Evolutionary conservation across 1,284 basidiomycete genomes (phyloP).

Genomic region (Pseudozyma pruni): DNA sequence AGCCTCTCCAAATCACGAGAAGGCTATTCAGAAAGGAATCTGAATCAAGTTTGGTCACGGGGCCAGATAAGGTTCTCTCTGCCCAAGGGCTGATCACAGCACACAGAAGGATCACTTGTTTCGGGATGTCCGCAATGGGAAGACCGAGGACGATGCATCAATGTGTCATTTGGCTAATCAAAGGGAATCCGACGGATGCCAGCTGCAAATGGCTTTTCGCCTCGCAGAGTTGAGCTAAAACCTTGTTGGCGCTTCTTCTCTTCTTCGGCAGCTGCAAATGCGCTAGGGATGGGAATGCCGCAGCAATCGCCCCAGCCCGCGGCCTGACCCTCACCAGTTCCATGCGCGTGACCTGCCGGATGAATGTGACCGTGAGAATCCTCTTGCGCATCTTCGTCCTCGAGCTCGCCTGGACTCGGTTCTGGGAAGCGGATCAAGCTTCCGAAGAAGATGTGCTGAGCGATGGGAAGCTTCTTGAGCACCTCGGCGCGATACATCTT

Average conservation of each 20-base stretch:
- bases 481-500: constrained; percentile 99
- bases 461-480: constrained; percentile 91
- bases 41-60: too few relatives aligned
- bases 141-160: neutral
- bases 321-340: constrained; percentile 70
- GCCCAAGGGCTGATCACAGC: neutral
- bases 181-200: constrained; percentile 45
- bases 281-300: constrained; percentile 69
- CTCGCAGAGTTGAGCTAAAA: constrained; percentile 26
- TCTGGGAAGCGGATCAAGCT: constrained; percentile 80
- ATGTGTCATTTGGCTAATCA: constrained; percentile 14
- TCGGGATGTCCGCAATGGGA: neutral
- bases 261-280: constrained; percentile 69
- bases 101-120: too few relatives aligned
- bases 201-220: constrained; percentile 34
- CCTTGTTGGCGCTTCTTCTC: constrained; percentile 43
- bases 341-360: constrained; percentile 33
- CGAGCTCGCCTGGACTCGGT: constrained; percentile 55
- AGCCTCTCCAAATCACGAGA: too few relatives aligned
- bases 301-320: constrained; percentile 83
- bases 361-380: constrained; percentile 76
- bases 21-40: too few relatives aligned
- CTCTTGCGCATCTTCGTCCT: constrained; percentile 69
- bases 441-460: constrained; percentile 96
- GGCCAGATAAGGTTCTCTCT: neutral